A percentile compares a stretch with the other conserved stretches of the same genome.
These are phyloP conservation scores for carrot (Daucus carota) DNA, from an alignment of 129 eudicot species.

Conservation along the genomic window DH1_v3.0 NC_030382.2:53867501-53868000, in stretches of 20 bases:
- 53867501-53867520: constrained; percentile 1
- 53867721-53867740: constrained; percentile 39
- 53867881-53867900: constrained; percentile 88
- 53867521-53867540: constrained; percentile 16
- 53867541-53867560: constrained; percentile 7
- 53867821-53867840: constrained; percentile 13
- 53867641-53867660: not conserved
- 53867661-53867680: constrained; percentile 18
- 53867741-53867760: constrained; percentile 39
- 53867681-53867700: constrained; percentile 37
- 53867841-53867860: constrained; percentile 25
- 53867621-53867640: not conserved
- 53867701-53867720: constrained; percentile 38
- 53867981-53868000: constrained; percentile 89
- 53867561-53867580: constrained; percentile 1
- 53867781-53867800: constrained; percentile 16
- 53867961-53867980: constrained; percentile 62
- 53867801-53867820: not conserved
- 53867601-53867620: constrained; percentile 17
- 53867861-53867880: constrained; percentile 57
- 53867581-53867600: not conserved
- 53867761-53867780: constrained; percentile 26
- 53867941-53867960: constrained; percentile 48
- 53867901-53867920: constrained; percentile 71
- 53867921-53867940: constrained; percentile 47